Conservation (phyloP, 108 stramenopile species). For the Skeletonema grethae region DNA sequence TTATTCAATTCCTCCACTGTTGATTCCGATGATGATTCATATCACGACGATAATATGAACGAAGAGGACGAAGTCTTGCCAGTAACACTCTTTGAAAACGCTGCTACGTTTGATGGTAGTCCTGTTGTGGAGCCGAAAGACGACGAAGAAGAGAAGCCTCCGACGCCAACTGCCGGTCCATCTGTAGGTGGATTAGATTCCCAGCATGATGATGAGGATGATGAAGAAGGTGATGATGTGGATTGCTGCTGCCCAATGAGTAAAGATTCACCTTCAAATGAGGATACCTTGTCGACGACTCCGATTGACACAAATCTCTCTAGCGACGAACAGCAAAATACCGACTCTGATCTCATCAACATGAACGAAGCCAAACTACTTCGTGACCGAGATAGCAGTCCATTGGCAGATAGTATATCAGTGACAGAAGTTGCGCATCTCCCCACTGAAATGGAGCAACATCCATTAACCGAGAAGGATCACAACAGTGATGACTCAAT, state of each 20-base stretch:
- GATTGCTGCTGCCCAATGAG: not conserved
- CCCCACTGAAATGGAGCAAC: not conserved
- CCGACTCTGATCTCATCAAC: not conserved
- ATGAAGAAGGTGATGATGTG: not conserved
- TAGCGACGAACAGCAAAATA: not conserved
- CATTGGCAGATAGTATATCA: not conserved
- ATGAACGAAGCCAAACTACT: not conserved
- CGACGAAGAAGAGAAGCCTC: not conserved
- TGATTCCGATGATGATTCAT: constrained; percentile 26
- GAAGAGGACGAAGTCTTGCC: not conserved
- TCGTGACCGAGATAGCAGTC: not conserved
- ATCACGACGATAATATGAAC: not conserved
- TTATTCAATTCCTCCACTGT: constrained; percentile 7
- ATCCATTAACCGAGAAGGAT: not conserved
- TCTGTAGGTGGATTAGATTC: not conserved
- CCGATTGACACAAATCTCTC: not conserved
- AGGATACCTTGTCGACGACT: not conserved
- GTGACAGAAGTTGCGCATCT: not conserved
- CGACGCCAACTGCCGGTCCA: not conserved
- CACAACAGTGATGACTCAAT: not conserved
- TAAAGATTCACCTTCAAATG: not conserved
- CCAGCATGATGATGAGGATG: not conserved
- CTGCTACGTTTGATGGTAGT: not conserved
- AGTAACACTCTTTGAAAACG: not conserved
- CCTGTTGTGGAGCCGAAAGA: not conserved